Percentiles rank a stretch among this genome's conserved stretches.
phyloP scores from a whole-genome alignment of 768 basidiomycete species.

The Tricholoma furcatifolium region DNA sequence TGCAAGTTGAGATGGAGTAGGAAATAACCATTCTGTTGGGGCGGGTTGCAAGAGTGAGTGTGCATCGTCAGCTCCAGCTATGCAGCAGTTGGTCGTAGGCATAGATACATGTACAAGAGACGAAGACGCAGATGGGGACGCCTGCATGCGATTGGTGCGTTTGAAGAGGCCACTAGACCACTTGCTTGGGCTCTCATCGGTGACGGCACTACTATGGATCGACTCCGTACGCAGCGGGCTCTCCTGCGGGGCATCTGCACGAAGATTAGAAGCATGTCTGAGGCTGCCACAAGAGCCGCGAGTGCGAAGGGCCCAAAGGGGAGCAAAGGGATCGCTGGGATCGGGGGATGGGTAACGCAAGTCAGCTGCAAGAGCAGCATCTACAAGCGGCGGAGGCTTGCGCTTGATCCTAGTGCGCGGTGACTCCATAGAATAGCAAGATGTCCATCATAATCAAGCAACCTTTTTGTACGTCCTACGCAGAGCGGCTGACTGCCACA shows the following conservation, averaged over 20 bases:
- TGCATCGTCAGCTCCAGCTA: slow-evolving; percentile 12
- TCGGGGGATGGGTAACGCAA: slow-evolving; percentile 62
- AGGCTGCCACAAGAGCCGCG: slow-evolving; percentile 48
- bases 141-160: neutral
- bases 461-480: no score
- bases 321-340: slow-evolving; percentile 68
- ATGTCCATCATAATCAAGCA: no score
- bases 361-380: slow-evolving; percentile 24
- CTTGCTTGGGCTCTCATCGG: neutral
- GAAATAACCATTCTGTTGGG: slow-evolving; percentile 27
- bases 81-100: slow-evolving; percentile 26
- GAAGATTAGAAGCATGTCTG: neutral
- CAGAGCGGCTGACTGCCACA: no score
- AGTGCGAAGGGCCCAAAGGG: slow-evolving; percentile 62
- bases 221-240: neutral
- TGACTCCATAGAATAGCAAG: neutral
- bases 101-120: slow-evolving; percentile 22
- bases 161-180: neutral
- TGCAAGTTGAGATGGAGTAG: slow-evolving; percentile 54
- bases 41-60: neutral
- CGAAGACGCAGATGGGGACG: slow-evolving; percentile 11
- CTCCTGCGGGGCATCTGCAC: neutral
- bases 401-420: slow-evolving; percentile 39
- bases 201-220: neutral
- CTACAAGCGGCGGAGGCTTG: slow-evolving; percentile 55